Evolutionary conservation across 768 basidiomycete species (phyloP), one percentile per base, ranked within the genome.

Genomic region (Mycena chlorophos): DNA sequence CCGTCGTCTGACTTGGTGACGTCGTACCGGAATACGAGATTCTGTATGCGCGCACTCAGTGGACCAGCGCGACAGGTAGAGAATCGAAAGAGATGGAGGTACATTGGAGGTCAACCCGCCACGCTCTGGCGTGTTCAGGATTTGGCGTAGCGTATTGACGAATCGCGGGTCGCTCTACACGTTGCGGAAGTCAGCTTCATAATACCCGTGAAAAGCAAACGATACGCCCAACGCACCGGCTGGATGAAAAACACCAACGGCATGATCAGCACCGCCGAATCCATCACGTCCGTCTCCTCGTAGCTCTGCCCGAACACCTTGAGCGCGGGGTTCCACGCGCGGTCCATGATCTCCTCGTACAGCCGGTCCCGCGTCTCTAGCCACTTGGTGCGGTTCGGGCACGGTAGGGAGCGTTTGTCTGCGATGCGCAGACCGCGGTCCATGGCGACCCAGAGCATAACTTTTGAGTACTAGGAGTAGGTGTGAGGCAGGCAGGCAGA

Each of bases 401-500:
- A 91, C 5, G 96, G 96, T 3, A 99, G 78, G 1, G 91, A 94
- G 17, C 96, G 85, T 71, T 99, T 99, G 30, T 98, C 95, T 2
- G 94, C 92, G 22, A 99, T 80, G 10, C 96, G 89, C 4, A 98
- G 78, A 4, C 94, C 95, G 76, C 96, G 79, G 64, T 98, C 95
- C 52, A 98, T 84, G 0, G 95, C 95, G 45, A 98, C 95, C 95
- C 93, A 95, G 65, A 95, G 80, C 93, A 96, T 96, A 42, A 95
- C 79, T 82, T 93, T 93, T 53, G 89, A 92, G 67, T 93, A 94
- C 84, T 88, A 42, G 16, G 37, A 48, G 14, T 16, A 31, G 49
- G 30, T 29, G 48, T 56, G 56, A 52, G 25, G 20, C 17, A 17
- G n/a, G n/a, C n/a, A n/a, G n/a, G n/a, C n/a, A n/a, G n/a, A n/a